A percentile compares a stretch with the other conserved stretches of the same genome.
phyloP scores from a whole-genome alignment of 495 filamentous ascomycete species.

The Lasiosphaeriaceae sp. region DNA sequence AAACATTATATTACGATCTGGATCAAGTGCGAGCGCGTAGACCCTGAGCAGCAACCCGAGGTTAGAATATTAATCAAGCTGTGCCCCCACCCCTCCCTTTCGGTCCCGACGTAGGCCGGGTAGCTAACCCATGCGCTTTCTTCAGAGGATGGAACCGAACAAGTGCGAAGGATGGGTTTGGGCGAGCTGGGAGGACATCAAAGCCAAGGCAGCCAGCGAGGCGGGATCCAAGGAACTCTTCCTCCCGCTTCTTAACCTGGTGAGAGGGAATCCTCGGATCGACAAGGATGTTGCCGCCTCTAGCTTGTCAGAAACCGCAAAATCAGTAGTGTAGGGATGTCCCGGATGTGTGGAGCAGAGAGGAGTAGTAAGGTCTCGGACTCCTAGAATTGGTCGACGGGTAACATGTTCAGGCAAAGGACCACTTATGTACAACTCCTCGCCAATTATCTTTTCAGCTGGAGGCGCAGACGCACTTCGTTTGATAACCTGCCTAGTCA shows the following conservation, averaged over 20 bases:
- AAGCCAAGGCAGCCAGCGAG: background rate
- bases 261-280: background rate
- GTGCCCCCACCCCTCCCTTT: too few species aligned
- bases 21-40: background rate
- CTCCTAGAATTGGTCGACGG: too few species aligned
- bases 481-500: too few species aligned
- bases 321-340: too few species aligned
- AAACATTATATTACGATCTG: slow-evolving; percentile 9
- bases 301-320: too few species aligned
- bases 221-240: background rate
- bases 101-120: too few species aligned
- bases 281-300: background rate
- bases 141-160: slow-evolving; percentile 6
- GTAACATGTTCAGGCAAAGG: too few species aligned
- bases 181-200: slow-evolving; percentile 3
- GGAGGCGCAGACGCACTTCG: too few species aligned
- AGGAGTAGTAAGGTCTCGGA: too few species aligned
- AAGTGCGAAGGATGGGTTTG: slow-evolving; percentile 10
- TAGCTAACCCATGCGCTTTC: background rate
- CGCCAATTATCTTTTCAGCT: too few species aligned
- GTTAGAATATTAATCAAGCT: background rate
- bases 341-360: too few species aligned
- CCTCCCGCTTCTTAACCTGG: slow-evolving; percentile 2
- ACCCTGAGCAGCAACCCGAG: slow-evolving; percentile 4
- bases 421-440: too few species aligned